Base-by-base conservation (phyloP, 73 alveolate genomes). In the Symbiodinium natans region DNA sequence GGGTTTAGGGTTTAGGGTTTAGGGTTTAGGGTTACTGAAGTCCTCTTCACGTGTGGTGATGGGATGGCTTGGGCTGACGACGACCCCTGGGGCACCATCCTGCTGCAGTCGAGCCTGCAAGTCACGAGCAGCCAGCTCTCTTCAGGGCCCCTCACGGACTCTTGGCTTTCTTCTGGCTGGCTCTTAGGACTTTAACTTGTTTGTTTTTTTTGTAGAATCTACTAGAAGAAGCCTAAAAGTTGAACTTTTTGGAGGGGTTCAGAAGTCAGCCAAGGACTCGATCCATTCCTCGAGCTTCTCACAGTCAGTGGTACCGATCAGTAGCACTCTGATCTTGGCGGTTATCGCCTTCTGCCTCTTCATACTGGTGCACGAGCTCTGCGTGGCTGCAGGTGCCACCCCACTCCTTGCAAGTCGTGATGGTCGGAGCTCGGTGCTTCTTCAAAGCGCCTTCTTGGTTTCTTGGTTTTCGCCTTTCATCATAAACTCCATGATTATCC, bases 381-480 rank as follows among this genome's bases (percentile, higher is more conserved):
- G 19, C 40, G 80, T 63, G 40, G 80, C 36, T 2, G 80, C 80
- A 63, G 40, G 80, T 1, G 80, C 36, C 19, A 63, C 19, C 19
- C 80, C 80, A n/a, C 80, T 63, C 80, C 27, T 63, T 31, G 80
- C 80, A 63, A 63, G 80, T 31, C 19, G 80, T 31, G 80, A 63
- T 63, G 80, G 80, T 36, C 19, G 80, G 36, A 63, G 27, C 80
- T 63, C 80, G 27, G 27, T 36, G 40, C 80, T 63, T 31, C 80
- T 63, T 36, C 80, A 63, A 36, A 31, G 19, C 27, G 80, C 19
- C 80, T 63, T 63, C 80, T 63, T 63, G 80, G 27, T 63, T 63
- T 31, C 36, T 36, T 63, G 80, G 80, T 63, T 63, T 36, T 31
- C 27, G 80, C 80, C 80, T 63, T 63, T 63, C 80, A 36, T 63